Base-by-base conservation (phyloP, 371 early-diverging fungal genomes). In the Thermomucor indicae-seudaticae region DNA sequence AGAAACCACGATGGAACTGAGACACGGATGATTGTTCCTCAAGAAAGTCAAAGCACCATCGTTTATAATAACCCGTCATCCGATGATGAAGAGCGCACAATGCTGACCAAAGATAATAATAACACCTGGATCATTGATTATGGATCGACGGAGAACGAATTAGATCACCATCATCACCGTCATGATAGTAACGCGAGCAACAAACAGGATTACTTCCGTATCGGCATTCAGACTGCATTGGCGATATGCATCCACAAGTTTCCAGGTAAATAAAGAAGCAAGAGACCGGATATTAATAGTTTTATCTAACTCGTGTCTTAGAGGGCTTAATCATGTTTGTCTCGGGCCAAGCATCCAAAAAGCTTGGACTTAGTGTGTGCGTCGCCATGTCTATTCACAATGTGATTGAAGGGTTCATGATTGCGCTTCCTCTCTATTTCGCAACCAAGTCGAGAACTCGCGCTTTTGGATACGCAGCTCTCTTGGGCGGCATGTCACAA, bases 271-370 rank as follows among this genome's bases (percentile, higher is more conserved):
- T 12, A 43, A 51, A 38, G 39, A 44, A 29, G 24, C 11, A 8
- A n/a, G n/a, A n/a, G n/a, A n/a, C n/a, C n/a, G n/a, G n/a, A n/a
- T n/a, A n/a, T n/a, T 23, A 25, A 2, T 23, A 43, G 16, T 23
- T 49, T 11, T 23, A 43, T 10, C 7, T 22, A 6, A 29, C n/a
- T 35, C 34, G 7, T 25, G 19, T 25, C 7, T 41, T 58, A 64
- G 90, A 92, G 72, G 92, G 92, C 2, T 54, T 92, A 49, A 84
- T 90, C 23, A 86, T 87, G 53, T 88, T 85, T 57, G 58, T 89
- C 6, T 83, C 88, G 3, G 77, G 84, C 17, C 67, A 79, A 46
- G 80, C 82, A 14, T 83, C 85, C 17, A 65, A 77, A 12, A 60
- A 72, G 39, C 64, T 90, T 7, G 90, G 92, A 4, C 47, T 84